A percentile compares a stretch with the other conserved stretches of the same genome.
Conservation (phyloP, 2,329 filamentous ascomycete species). For the Pseudogymnoascus sp. region DNA sequence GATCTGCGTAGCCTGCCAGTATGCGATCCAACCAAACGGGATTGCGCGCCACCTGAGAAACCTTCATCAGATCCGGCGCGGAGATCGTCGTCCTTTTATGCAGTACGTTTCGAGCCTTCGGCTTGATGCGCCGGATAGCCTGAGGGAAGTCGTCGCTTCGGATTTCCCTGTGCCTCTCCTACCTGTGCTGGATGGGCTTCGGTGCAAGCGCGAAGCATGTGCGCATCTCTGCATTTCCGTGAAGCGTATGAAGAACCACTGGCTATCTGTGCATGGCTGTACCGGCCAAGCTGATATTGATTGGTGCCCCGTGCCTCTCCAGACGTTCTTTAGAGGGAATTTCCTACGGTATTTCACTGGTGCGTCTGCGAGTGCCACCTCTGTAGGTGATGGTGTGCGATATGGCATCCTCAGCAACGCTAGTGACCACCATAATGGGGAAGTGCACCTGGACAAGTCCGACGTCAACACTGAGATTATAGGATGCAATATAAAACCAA, state of each 20-base stretch:
- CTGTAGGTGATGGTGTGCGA: too few relatives aligned
- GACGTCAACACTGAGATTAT: too few relatives aligned
- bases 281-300: slow-evolving; percentile 13
- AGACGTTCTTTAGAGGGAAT: slow-evolving; percentile 27
- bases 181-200: slow-evolving; percentile 21
- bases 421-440: too few relatives aligned
- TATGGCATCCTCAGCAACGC: too few relatives aligned
- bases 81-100: slow-evolving; percentile 16
- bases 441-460: too few relatives aligned
- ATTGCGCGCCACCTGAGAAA: slow-evolving; percentile 21
- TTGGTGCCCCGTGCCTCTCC: slow-evolving; percentile 20
- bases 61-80: slow-evolving; percentile 18
- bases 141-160: slow-evolving; percentile 13
- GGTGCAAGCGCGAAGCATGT: slow-evolving; percentile 20
- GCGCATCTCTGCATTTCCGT: slow-evolving; percentile 23
- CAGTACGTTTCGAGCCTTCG: slow-evolving; percentile 16
- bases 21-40: slow-evolving; percentile 20
- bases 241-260: slow-evolving; percentile 30
- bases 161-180: slow-evolving; percentile 25
- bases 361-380: too few relatives aligned
- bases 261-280: slow-evolving; percentile 19
- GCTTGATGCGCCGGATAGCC: slow-evolving; percentile 19
- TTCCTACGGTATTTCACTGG: slow-evolving; percentile 21
- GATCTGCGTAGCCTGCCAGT: slow-evolving; percentile 20
- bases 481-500: too few relatives aligned